Evolutionary conservation across 345 rosid genomes (phyloP).

Genomic region (Rhodomyrtus tomentosa): DNA sequence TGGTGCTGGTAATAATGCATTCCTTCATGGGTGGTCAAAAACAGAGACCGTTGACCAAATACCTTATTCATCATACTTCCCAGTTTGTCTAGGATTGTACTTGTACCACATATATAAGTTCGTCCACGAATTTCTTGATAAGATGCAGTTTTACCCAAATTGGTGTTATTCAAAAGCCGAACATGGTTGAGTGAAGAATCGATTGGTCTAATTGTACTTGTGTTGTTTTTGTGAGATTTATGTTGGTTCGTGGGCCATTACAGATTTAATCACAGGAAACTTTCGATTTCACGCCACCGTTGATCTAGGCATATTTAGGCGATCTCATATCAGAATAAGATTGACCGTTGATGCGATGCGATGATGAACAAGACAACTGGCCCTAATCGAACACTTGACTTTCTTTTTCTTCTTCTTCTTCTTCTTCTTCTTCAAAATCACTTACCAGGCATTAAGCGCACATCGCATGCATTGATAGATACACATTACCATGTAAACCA

Average conservation of each 20-base stretch:
- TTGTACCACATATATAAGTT: background rate
- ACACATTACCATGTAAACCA: background rate
- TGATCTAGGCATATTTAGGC: background rate
- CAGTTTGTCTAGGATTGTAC: background rate
- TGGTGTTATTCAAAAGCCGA: background rate
- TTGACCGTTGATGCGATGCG: background rate
- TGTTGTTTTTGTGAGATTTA: background rate
- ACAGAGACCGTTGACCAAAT: background rate
- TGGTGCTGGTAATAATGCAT: background rate
- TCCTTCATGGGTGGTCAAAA: background rate
- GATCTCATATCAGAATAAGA: background rate
- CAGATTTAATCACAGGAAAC: no score
- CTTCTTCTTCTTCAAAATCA: background rate
- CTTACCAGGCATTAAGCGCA: background rate
- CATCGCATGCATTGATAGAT: rapidly evolving
- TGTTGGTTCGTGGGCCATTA: background rate
- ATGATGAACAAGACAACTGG: background rate
- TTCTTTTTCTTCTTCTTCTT: no score
- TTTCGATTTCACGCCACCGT: background rate
- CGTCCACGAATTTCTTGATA: background rate
- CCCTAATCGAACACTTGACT: background rate
- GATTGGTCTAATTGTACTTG: background rate
- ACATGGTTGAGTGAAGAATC: background rate
- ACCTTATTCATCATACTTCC: background rate
- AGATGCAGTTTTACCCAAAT: background rate